Conservation (phyloP, 2,329 filamentous ascomycete species). For the Rutstroemia sp. region DNA sequence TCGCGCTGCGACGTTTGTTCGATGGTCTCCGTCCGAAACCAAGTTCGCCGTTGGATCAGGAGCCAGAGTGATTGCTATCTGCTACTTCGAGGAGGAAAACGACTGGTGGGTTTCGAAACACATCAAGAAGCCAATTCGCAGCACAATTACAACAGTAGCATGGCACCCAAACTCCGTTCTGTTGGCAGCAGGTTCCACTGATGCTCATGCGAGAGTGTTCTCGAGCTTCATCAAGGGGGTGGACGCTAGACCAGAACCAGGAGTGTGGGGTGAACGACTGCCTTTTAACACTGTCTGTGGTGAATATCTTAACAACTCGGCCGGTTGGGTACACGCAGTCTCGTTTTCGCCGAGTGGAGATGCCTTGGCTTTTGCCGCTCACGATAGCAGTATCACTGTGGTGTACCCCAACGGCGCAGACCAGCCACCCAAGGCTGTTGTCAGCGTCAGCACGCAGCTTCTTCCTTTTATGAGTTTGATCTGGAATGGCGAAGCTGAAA, state of each 20-base stretch:
- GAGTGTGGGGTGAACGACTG: constrained; percentile 87
- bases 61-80: constrained; percentile 89
- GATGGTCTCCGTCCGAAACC: constrained; percentile 93
- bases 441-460: constrained; percentile 83
- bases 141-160: constrained; percentile 87
- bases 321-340: constrained; percentile 92
- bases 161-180: constrained; percentile 99
- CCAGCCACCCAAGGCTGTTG: constrained; percentile 80
- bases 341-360: constrained; percentile 89
- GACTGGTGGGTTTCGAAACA: constrained; percentile 99
- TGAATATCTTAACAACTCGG: constrained; percentile 91
- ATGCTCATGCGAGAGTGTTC: constrained; percentile 91
- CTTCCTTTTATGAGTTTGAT: constrained; percentile 88
- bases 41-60: constrained; percentile 98
- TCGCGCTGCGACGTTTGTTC: constrained; percentile 89
- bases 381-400: constrained; percentile 94
- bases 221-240: constrained; percentile 95
- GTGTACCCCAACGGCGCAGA: constrained; percentile 91
- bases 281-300: constrained; percentile 98
- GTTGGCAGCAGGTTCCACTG: constrained; percentile 89
- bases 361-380: constrained; percentile 86
- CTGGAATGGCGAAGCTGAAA: constrained; percentile 87
- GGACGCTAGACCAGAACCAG: constrained; percentile 76
- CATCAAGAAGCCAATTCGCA: constrained; percentile 96
- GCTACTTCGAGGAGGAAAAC: constrained; percentile 99